A percentile compares a stretch with the other conserved stretches of the same genome.
Conservation (phyloP, 83 land plant species). For the Diphasiastrum complanatum region DNA sequence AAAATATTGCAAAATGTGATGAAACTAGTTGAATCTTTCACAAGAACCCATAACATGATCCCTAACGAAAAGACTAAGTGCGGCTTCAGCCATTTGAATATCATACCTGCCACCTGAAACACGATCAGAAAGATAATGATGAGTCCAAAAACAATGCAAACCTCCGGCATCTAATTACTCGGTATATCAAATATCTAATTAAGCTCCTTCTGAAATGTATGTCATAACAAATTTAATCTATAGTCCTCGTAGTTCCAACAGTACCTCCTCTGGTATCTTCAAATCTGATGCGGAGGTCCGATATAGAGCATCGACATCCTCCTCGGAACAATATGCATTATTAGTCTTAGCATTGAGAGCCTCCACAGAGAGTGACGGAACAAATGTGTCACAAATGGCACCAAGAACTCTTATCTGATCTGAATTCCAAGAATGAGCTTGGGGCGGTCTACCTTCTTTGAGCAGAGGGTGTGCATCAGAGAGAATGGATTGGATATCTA, state of each 20-base stretch:
- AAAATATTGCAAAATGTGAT: no score
- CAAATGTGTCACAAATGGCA: slow-evolving; percentile 8
- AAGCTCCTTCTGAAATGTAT: background rate
- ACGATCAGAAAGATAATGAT: background rate
- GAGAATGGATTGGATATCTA: no score
- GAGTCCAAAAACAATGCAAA: background rate
- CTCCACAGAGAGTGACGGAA: background rate
- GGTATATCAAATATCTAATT: background rate
- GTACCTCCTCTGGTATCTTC: background rate
- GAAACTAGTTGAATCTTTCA: no score
- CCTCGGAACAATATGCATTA: background rate
- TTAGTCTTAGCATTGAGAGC: background rate
- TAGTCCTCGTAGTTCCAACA: background rate
- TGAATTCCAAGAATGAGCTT: background rate
- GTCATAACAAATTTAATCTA: background rate
- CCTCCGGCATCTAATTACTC: background rate
- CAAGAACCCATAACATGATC: slow-evolving; percentile 30
- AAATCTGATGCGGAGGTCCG: slow-evolving; percentile 1
- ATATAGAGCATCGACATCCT: background rate
- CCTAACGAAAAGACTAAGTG: background rate
- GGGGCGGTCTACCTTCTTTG: slow-evolving; percentile 10
- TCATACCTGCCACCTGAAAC: slow-evolving; percentile 38
- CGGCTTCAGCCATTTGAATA: slow-evolving; percentile 11
- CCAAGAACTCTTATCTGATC: slow-evolving; percentile 4
- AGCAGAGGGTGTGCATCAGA: no score